phyloP scores from a whole-genome alignment of 148 eudicot genomes.

The Vaccinium macrocarpon region DNA sequence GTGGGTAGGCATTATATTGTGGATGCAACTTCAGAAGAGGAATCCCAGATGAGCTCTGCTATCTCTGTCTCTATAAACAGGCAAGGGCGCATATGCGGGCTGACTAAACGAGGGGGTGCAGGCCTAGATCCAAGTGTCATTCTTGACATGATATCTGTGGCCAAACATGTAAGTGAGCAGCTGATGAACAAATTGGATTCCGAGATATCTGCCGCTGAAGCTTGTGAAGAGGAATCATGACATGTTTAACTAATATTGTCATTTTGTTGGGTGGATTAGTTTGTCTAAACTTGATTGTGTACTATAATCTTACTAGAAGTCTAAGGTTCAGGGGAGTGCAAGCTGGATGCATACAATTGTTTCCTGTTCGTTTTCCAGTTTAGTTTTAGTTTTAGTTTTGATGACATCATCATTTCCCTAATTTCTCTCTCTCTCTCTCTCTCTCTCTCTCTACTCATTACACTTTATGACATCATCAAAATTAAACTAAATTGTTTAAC shows the following conservation, averaged over 20 bases:
- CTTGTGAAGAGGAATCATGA: conserved; percentile 39
- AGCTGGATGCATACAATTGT: neutral
- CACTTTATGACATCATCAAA: too few relatives aligned
- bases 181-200: conserved; percentile 78
- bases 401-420: too few relatives aligned
- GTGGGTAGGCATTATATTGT: conserved; percentile 87
- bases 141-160: conserved; percentile 91
- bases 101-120: conserved; percentile 83
- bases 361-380: too few relatives aligned
- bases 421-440: too few relatives aligned
- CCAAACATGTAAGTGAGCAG: conserved; percentile 72
- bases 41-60: conserved; percentile 91
- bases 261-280: neutral
- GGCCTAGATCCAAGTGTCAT: conserved; percentile 83
- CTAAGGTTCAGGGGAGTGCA: neutral
- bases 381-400: too few relatives aligned
- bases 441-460: too few relatives aligned
- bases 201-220: conserved; percentile 83
- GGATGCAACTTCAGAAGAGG: conserved; percentile 90
- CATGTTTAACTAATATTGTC: neutral
- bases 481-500: too few relatives aligned
- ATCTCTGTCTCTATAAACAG: conserved; percentile 69
- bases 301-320: neutral
- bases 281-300: neutral
- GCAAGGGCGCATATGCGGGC: conserved; percentile 70